A percentile compares a stretch with the other conserved stretches of the same genome.
These are phyloP conservation scores for Pythium dissotocum DNA, from an alignment of 352 stramenopile species.

Conservation along the genomic window DNA sequence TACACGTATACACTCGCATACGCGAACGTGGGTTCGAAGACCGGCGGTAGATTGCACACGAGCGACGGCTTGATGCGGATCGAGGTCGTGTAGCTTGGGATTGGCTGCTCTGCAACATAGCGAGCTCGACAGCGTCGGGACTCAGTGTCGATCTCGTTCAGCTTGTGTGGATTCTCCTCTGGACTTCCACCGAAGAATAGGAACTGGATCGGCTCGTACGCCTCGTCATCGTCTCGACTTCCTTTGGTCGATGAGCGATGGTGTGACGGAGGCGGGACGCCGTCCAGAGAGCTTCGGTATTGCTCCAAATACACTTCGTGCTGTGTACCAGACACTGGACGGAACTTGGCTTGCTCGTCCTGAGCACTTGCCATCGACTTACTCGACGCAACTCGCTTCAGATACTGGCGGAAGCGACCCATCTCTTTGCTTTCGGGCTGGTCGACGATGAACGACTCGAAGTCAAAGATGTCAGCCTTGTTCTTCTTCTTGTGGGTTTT, in stretches of 20 bases:
- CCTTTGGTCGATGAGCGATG: constrained; percentile 14
- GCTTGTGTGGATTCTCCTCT: constrained; percentile 33
- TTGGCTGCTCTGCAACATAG: constrained; percentile 8
- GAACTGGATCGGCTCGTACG: constrained; percentile 43
- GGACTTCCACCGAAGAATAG: constrained; percentile 53
- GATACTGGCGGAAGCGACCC: constrained; percentile 23
- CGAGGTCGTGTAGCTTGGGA: constrained; percentile 27
- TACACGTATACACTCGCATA: constrained; percentile 19
- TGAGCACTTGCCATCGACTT: not conserved
- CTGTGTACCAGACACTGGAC: constrained; percentile 10
- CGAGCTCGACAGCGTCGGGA: constrained; percentile 22
- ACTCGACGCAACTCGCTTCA: constrained; percentile 6
- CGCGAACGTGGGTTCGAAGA: constrained; percentile 42
- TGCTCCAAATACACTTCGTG: constrained; percentile 18
- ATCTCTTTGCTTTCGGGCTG: constrained; percentile 13
- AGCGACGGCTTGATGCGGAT: constrained; percentile 46
- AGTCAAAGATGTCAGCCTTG: not conserved
- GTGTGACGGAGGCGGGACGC: not conserved
- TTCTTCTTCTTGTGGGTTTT: constrained; percentile 1
- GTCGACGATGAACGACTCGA: constrained; percentile 6
- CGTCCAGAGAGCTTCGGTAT: constrained; percentile 9
- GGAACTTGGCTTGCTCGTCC: constrained; percentile 13
- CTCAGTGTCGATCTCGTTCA: constrained; percentile 34
- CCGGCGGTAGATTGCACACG: constrained; percentile 41
- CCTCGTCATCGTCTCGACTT: constrained; percentile 14